Evolutionary conservation across 2,329 filamentous ascomycete genomes (phyloP), one percentile per base, ranked within the genome.

Genomic region (Aspergillus sojae): DNA sequence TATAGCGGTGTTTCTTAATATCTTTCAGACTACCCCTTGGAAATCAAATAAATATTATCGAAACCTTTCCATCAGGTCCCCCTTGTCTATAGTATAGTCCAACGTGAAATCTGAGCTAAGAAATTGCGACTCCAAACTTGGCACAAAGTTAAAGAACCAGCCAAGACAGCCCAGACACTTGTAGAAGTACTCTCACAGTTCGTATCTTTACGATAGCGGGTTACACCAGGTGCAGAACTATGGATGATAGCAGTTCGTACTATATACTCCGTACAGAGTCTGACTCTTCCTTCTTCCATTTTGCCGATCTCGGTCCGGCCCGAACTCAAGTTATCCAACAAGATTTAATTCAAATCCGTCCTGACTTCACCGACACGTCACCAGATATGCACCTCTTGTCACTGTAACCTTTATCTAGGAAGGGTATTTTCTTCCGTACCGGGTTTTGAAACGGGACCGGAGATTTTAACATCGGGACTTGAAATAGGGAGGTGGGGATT

Each of bases 301-400:
- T 19, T 9, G 12, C 26, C 23, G 28, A 52, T 36, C 32, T 59
- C 57, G 46, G 57, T 52, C 57, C 57, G 57, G 46, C 46, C 57
- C 57, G 57, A 59, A 14, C 10, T 11, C 26, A 28, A 28, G 26
- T 28, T n/a, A 43, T 21, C 14, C 43, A 45, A 21, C 16, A 39
- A 16, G 14, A 36, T 16, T 36, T 36, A 16, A 39, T 36, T 50
- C 16, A 3, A n/a, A 34, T 26, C 32, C 32, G 32, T 52, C 45
- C 28, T 48, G 26, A 26, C 57, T 28, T 59, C 43, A 46, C 43
- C 41, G 21, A 32, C 45, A 46, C 43, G 52, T 54, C 52, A 54
- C 52, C 30, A 16, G 34, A 2, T 7, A 16, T 48, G 45, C 45
- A 26, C 45, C 21, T 46, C 41, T 21, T n/a, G n/a, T 43, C 41